Evolutionary conservation across 75 land plant species (phyloP).

Genomic region (Pinus tabuliformis): DNA sequence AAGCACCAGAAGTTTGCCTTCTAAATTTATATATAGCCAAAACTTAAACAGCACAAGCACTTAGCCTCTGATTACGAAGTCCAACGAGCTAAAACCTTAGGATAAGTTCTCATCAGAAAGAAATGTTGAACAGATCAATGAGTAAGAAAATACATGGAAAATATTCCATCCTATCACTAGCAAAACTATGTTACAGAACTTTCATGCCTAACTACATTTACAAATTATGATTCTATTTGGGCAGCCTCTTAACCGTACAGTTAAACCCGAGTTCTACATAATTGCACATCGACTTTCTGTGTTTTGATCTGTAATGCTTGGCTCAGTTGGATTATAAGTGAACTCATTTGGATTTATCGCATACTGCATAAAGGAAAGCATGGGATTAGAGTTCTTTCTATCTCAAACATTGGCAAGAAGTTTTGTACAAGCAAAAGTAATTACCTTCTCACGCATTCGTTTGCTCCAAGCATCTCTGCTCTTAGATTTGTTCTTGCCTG

Average conservation of each 20-base stretch:
- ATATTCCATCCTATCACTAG: no score
- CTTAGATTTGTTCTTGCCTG: slow-evolving; percentile 24
- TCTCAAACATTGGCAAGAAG: no score
- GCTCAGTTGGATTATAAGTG: neutral
- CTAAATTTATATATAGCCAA: no score
- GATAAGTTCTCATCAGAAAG: no score
- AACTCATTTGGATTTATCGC: slow-evolving; percentile 54
- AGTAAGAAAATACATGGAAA: no score
- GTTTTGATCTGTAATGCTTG: slow-evolving; percentile 7
- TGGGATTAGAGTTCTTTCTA: no score
- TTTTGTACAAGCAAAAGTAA: no score
- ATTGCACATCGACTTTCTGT: neutral
- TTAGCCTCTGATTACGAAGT: no score
- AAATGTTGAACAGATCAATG: no score
- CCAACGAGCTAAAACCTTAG: no score
- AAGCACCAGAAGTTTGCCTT: no score
- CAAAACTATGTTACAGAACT: slow-evolving; percentile 8
- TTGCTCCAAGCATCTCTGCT: slow-evolving; percentile 60
- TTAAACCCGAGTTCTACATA: neutral
- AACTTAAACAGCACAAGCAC: no score
- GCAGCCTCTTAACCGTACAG: neutral
- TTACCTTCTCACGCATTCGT: slow-evolving; percentile 46
- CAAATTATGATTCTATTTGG: neutral
- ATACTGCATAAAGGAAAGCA: slow-evolving; percentile 11
- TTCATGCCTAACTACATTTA: neutral